phyloP scores from a whole-genome alignment of 108 stramenopile species.

The Skeletonema costatum region DNA sequence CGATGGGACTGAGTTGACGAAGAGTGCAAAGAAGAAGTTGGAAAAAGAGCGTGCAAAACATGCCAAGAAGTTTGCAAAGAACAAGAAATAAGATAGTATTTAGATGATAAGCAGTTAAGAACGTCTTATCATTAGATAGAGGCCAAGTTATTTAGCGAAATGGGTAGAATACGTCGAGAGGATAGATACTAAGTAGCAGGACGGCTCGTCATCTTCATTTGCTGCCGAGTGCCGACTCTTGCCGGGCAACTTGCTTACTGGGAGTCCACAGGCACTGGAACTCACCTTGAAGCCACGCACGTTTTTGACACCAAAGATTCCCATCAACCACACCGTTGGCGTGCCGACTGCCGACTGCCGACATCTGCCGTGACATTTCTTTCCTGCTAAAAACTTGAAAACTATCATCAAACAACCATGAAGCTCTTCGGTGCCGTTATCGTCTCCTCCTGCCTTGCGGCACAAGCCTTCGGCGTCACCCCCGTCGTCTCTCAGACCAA shows the following conservation, averaged over 20 bases:
- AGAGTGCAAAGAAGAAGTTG: constrained; percentile 92
- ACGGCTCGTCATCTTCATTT: background rate
- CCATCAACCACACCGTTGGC: background rate
- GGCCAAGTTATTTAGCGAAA: background rate
- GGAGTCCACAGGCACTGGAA: background rate
- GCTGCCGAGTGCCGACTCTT: background rate
- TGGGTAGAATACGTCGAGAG: too few relatives aligned
- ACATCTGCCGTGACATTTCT: background rate
- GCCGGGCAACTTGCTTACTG: background rate
- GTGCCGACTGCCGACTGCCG: too few relatives aligned
- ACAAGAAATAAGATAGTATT: constrained; percentile 20
- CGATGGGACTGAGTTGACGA: constrained; percentile 89
- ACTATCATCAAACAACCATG: constrained; percentile 52
- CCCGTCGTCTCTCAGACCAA: constrained; percentile 47
- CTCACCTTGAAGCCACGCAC: background rate
- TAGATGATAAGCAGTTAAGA: background rate
- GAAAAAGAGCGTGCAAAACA: constrained; percentile 94
- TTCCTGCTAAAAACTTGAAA: background rate
- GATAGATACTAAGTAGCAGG: background rate
- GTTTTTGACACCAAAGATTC: background rate
- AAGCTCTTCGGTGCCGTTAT: constrained; percentile 78
- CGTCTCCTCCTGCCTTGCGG: constrained; percentile 73
- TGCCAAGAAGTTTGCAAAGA: constrained; percentile 55
- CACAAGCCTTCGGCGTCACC: constrained; percentile 72
- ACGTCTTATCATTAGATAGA: background rate